These are phyloP conservation scores for Nemania sp. DNA, from an alignment of 2,329 filamentous ascomycete species.

Conservation along the genomic window DNA sequence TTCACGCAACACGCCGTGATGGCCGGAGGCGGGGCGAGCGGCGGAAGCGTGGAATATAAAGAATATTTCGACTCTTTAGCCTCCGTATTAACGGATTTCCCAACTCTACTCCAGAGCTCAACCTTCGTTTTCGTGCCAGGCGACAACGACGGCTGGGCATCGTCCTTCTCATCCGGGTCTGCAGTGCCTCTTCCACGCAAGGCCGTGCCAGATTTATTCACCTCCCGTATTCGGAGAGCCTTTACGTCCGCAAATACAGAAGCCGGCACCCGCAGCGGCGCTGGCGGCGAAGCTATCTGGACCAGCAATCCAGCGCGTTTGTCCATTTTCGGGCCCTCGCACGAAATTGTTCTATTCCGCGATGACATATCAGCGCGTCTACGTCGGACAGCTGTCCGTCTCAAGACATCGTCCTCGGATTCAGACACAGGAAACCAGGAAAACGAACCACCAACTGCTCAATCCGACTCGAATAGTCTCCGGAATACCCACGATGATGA, in stretches of 20 bases:
- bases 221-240: constrained; percentile 82
- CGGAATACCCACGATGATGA: constrained; percentile 44
- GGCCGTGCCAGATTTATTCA: constrained; percentile 87
- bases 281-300: constrained; percentile 83
- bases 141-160: constrained; percentile 97
- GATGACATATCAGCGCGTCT: constrained; percentile 88
- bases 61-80: constrained; percentile 94
- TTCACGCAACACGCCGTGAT: constrained; percentile 77
- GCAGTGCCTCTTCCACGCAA: constrained; percentile 77
- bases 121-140: constrained; percentile 95
- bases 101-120: constrained; percentile 78
- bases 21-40: constrained; percentile 74
- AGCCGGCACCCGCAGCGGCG: constrained; percentile 60
- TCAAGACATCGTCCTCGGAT: constrained; percentile 60
- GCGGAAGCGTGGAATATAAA: constrained; percentile 94
- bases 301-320: constrained; percentile 87
- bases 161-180: constrained; percentile 82
- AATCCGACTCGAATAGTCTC: constrained; percentile 26
- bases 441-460: constrained; percentile 21
- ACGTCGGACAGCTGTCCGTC: constrained; percentile 78
- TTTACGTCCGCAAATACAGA: constrained; percentile 85
- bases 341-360: constrained; percentile 87
- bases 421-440: constrained; percentile 42
- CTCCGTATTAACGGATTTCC: constrained; percentile 84
- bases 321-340: constrained; percentile 85